phyloP scores from a whole-genome alignment of 495 filamentous ascomycete species.

The Neurospora africana region DNA sequence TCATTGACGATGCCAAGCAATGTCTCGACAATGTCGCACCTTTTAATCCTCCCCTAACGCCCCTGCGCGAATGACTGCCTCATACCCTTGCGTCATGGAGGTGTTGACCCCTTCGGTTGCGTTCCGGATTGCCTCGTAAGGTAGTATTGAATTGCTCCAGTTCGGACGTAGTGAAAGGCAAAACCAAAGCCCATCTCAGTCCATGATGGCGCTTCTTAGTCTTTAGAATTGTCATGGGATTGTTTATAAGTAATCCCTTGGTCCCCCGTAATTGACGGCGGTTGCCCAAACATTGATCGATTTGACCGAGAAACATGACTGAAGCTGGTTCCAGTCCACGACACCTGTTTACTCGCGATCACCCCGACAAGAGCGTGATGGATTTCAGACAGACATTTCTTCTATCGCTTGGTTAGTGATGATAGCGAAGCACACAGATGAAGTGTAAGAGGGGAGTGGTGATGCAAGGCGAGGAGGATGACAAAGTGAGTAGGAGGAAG shows the following conservation, averaged over 20 bases:
- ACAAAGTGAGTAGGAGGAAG: neutral
- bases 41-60: neutral
- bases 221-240: neutral
- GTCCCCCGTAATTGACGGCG: neutral
- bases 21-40: neutral
- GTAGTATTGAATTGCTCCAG: neutral
- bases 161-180: neutral
- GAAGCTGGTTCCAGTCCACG: neutral
- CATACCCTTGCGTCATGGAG: neutral
- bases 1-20: neutral
- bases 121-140: neutral
- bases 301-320: neutral
- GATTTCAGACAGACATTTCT: neutral
- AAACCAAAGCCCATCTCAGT: neutral
- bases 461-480: neutral
- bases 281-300: neutral
- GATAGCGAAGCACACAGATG: neutral
- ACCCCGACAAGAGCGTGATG: neutral
- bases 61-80: neutral
- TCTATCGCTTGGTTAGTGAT: neutral
- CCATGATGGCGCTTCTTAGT: neutral
- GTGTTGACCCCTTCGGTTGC: neutral
- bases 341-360: neutral
- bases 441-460: neutral
- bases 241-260: neutral